These are phyloP conservation scores for Fistulifera pelliculosa DNA, from an alignment of 108 stramenopile species.

Conservation along the genomic window DNA sequence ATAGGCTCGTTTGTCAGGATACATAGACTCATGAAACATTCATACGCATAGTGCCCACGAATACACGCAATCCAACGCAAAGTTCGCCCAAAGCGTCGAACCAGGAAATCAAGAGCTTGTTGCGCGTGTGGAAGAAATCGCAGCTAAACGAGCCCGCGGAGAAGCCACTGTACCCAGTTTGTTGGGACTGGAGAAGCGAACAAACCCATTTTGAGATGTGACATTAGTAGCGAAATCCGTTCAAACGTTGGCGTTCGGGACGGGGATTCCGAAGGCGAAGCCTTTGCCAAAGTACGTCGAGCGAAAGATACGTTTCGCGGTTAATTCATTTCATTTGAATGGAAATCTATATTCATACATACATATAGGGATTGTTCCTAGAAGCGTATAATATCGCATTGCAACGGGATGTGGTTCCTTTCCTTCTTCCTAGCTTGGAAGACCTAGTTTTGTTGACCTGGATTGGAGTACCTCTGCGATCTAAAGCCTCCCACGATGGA, in stretches of 20 bases:
- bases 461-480: no score
- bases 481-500: no score
- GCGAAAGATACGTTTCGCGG: conserved; percentile 63
- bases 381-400: no score
- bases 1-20: background rate
- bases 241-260: conserved; percentile 43
- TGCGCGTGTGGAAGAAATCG: conserved; percentile 34
- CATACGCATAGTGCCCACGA: conserved; percentile 57
- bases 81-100: conserved; percentile 68
- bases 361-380: no score
- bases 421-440: no score
- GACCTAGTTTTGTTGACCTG: no score
- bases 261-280: conserved; percentile 32
- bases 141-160: conserved; percentile 33
- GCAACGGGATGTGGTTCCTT: no score
- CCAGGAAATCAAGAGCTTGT: conserved; percentile 59
- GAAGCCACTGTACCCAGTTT: conserved; percentile 74
- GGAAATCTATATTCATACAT: no score
- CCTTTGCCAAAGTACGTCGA: conserved; percentile 53
- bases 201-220: conserved; percentile 76
- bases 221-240: conserved; percentile 61
- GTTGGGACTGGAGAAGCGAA: conserved; percentile 61
- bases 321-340: no score
- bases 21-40: no score
- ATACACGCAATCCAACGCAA: conserved; percentile 72